Percentiles rank a stretch among this genome's conserved stretches.
phyloP scores from a whole-genome alignment of 139 green algal genomes.

The Nannochloris sp. region DNA sequence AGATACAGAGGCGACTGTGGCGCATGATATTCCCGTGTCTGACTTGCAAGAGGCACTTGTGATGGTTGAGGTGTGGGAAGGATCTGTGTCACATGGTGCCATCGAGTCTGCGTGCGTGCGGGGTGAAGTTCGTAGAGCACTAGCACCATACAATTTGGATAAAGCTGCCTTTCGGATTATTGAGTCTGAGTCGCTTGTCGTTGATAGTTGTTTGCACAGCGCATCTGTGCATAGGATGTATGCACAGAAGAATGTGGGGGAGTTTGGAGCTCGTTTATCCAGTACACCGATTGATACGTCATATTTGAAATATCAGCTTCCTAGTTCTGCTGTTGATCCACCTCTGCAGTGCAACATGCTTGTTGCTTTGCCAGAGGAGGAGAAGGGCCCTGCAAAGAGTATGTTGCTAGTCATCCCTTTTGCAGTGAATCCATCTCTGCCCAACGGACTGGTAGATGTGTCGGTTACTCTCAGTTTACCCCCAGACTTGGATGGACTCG shows the following conservation, averaged over 20 bases:
- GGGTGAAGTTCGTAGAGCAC: constrained; percentile 14
- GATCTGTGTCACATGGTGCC: neutral
- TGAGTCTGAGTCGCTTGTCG: neutral
- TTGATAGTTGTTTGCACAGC: constrained; percentile 18
- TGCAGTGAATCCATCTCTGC: constrained; percentile 10
- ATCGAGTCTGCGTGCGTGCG: constrained; percentile 10
- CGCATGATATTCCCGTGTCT: neutral
- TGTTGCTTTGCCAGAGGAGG: constrained; percentile 5
- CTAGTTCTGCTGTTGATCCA: constrained; percentile 13
- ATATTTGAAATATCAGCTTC: constrained; percentile 30
- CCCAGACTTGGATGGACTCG: constrained; percentile 8
- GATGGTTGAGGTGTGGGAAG: constrained; percentile 24
- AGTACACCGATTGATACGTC: constrained; percentile 16
- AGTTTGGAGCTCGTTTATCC: constrained; percentile 12
- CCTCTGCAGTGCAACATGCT: constrained; percentile 15
- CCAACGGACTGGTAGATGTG: constrained; percentile 15
- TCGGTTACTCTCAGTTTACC: constrained; percentile 17
- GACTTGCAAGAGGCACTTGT: constrained; percentile 23
- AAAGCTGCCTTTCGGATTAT: constrained; percentile 15
- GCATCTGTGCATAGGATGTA: constrained; percentile 14
- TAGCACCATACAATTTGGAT: constrained; percentile 22
- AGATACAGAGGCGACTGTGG: neutral
- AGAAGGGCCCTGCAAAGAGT: constrained; percentile 1
- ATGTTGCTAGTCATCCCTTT: constrained; percentile 24
- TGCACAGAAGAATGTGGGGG: neutral